Conservation (phyloP, 495 filamentous ascomycete genomes). For the Staphylotrichum longicolle region DNA sequence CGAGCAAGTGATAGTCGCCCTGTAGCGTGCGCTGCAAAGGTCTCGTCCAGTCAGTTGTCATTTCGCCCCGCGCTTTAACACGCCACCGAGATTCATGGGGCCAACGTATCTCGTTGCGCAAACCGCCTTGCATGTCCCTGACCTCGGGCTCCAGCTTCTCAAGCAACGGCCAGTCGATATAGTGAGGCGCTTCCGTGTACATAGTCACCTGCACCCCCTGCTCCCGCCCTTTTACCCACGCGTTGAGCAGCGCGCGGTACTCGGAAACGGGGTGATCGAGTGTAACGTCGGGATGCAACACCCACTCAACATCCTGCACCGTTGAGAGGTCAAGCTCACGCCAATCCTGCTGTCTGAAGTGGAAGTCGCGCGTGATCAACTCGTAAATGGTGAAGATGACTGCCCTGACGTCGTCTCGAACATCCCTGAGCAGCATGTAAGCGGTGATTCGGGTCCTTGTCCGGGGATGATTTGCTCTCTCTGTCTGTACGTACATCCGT, state of each 20-base stretch:
- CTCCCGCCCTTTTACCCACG: background rate
- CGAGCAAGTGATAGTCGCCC: slow-evolving; percentile 2
- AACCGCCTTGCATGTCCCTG: too few relatives aligned
- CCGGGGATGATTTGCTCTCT: too few relatives aligned
- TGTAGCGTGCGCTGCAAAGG: background rate
- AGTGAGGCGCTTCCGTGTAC: background rate
- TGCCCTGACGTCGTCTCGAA: slow-evolving; percentile 1
- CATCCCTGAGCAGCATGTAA: background rate
- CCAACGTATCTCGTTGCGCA: too few relatives aligned
- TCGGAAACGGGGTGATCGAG: background rate
- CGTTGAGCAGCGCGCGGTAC: background rate
- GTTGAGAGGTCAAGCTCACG: background rate
- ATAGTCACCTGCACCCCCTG: background rate
- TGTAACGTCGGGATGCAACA: background rate
- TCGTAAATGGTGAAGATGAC: slow-evolving; percentile 2
- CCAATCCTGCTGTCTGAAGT: background rate
- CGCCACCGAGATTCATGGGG: too few relatives aligned
- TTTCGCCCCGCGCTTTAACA: background rate
- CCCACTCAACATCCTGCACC: background rate
- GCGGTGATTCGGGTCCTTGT: background rate
- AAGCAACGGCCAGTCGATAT: background rate
- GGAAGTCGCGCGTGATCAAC: slow-evolving; percentile 5
- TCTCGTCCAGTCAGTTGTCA: background rate
- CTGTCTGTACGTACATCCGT: too few relatives aligned
- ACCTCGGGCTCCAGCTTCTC: too few relatives aligned